These are phyloP conservation scores for Amaranthus tricolor DNA, from an alignment of 179 eudicot species.

Conservation along the genomic window DNA sequence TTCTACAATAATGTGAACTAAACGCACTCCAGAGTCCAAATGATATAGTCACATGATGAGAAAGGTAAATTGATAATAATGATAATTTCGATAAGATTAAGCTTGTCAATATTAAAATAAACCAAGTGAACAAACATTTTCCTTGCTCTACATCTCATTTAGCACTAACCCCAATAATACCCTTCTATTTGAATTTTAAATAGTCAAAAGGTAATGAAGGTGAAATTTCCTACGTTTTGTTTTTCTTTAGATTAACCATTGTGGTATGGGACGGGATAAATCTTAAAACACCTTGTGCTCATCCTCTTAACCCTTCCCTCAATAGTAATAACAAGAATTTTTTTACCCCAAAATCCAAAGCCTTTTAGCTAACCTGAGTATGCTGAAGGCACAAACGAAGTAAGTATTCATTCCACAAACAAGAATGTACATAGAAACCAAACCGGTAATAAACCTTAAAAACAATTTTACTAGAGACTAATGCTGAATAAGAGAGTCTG, in stretches of 20 bases:
- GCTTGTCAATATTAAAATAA: not conserved
- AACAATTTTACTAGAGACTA: conserved; percentile 1
- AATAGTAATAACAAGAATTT: not conserved
- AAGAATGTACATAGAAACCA: not conserved
- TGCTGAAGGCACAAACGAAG: not conserved
- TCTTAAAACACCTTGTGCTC: not conserved
- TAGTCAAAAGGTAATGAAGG: not conserved
- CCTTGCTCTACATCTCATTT: not conserved
- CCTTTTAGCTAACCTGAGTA: not conserved
- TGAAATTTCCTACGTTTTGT: not conserved
- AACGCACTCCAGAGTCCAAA: not conserved
- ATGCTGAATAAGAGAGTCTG: not conserved
- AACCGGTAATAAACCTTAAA: not conserved
- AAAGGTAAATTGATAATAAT: not conserved
- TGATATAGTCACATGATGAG: not conserved
- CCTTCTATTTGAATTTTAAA: not conserved
- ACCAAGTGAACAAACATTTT: not conserved
- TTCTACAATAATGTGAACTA: too few species aligned
- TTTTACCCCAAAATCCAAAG: not conserved
- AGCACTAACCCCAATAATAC: not conserved
- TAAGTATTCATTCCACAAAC: not conserved
- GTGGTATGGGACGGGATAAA: too few species aligned
- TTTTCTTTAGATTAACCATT: too few species aligned
- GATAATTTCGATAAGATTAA: not conserved
- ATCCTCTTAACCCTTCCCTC: not conserved